Conservation (phyloP, 176 grass and related monocot species). For the Eragrostis curvula region DNA sequence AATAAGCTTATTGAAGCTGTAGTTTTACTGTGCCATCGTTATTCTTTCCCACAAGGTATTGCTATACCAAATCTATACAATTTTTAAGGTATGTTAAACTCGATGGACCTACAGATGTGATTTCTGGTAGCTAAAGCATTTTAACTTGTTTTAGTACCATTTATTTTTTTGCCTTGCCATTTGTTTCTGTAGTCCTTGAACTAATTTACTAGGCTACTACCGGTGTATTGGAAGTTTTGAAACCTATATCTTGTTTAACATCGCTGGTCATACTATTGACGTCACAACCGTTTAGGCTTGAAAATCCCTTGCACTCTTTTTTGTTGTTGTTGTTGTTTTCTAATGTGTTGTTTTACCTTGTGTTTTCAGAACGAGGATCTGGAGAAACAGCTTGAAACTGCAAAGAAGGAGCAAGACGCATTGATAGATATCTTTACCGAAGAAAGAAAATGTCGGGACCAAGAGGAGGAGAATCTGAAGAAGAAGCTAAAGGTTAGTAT, state of each 20-base stretch:
- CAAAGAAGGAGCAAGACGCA: slow-evolving; percentile 72
- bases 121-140: background rate
- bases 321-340: too few relatives aligned
- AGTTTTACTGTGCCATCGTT: background rate
- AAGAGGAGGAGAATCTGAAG: slow-evolving; percentile 67
- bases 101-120: background rate
- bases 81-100: background rate
- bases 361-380: slow-evolving; percentile 59
- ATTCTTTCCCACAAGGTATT: background rate
- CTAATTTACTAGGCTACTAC: background rate
- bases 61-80: background rate
- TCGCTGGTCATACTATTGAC: background rate
- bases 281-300: background rate
- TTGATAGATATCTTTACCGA: slow-evolving; percentile 69
- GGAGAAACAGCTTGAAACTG: slow-evolving; percentile 53
- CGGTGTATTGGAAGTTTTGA: background rate
- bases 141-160: slow-evolving; percentile 6
- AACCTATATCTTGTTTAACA: slow-evolving; percentile 3
- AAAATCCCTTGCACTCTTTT: background rate
- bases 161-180: background rate
- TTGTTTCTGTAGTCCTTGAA: background rate
- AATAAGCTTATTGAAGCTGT: slow-evolving; percentile 11
- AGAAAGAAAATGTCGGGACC: slow-evolving; percentile 58
- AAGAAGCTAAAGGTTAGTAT: slow-evolving; percentile 68
- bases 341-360: slow-evolving; percentile 3